Conservation (phyloP, 352 stramenopile species). For the Globisporangium emineosum region DNA sequence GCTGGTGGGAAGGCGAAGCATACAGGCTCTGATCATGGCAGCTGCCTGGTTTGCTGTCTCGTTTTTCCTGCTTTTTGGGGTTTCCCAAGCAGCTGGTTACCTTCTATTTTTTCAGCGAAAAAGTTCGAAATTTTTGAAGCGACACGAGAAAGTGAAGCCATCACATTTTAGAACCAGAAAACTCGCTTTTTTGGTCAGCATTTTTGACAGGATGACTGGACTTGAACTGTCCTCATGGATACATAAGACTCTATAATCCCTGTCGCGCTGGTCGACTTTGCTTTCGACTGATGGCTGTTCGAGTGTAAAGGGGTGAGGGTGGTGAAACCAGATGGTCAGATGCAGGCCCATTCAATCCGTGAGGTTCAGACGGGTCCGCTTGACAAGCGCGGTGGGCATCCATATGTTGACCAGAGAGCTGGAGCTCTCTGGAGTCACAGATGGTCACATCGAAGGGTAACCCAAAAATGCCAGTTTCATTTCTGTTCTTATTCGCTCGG, state of each 20-base stretch:
- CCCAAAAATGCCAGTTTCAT: background rate
- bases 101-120: conserved; percentile 2
- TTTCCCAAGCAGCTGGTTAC: conserved; percentile 2
- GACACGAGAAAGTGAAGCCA: background rate
- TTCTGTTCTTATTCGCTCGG: background rate
- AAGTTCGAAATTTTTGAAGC: conserved; percentile 3
- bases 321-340: conserved; percentile 1
- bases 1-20: too few species aligned
- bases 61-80: background rate
- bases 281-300: background rate
- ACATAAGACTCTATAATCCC: too few species aligned
- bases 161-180: background rate
- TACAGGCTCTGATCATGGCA: background rate
- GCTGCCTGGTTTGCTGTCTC: background rate
- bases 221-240: background rate
- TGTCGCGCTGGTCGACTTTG: background rate
- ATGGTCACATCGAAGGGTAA: background rate
- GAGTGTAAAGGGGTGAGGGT: background rate
- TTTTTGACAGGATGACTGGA: background rate
- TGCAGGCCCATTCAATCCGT: background rate
- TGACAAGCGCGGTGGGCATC: too few species aligned
- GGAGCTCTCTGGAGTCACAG: background rate
- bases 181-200: background rate
- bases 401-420: background rate
- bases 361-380: background rate